Conservation (phyloP, 1,139 yeast species). For the Meyerozyma sp. region DNA sequence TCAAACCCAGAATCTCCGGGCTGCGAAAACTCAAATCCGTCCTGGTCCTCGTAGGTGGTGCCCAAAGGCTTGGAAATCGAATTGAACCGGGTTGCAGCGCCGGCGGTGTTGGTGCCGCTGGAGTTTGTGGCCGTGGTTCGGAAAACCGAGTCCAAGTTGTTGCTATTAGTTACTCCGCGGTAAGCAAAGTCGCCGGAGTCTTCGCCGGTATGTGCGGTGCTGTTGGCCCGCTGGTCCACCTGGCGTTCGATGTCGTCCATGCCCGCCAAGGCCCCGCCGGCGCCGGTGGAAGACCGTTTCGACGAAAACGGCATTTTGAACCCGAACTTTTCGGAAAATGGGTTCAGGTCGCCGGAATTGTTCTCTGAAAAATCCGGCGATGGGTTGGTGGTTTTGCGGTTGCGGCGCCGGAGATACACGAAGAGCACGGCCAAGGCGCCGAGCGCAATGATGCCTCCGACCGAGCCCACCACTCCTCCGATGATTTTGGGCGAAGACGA, state of each 20-base stretch:
- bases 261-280: conserved; percentile 14
- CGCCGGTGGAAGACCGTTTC: conserved; percentile 4
- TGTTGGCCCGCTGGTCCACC: conserved; percentile 10
- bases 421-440: conserved; percentile 35
- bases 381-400: conserved; percentile 30
- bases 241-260: conserved; percentile 21
- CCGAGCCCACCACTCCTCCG: conserved; percentile 45
- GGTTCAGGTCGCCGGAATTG: conserved; percentile 1
- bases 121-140: conserved; percentile 21
- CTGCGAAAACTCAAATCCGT: background rate
- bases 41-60: conserved; percentile 2
- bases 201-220: conserved; percentile 5
- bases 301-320: conserved; percentile 30
- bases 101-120: conserved; percentile 13
- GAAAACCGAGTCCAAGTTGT: conserved; percentile 40
- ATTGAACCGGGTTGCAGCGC: conserved; percentile 5
- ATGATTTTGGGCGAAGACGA: conserved; percentile 29
- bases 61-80: conserved; percentile 4
- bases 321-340: conserved; percentile 11
- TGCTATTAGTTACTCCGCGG: conserved; percentile 43
- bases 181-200: conserved; percentile 34
- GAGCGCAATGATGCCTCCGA: conserved; percentile 41
- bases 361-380: conserved; percentile 41
- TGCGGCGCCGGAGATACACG: conserved; percentile 30
- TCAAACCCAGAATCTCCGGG: no score